A percentile compares a stretch with the other conserved stretches of the same genome.
Conservation (phyloP, 176 grass and related monocot genomes). For the Triticum monococcum region DNA sequence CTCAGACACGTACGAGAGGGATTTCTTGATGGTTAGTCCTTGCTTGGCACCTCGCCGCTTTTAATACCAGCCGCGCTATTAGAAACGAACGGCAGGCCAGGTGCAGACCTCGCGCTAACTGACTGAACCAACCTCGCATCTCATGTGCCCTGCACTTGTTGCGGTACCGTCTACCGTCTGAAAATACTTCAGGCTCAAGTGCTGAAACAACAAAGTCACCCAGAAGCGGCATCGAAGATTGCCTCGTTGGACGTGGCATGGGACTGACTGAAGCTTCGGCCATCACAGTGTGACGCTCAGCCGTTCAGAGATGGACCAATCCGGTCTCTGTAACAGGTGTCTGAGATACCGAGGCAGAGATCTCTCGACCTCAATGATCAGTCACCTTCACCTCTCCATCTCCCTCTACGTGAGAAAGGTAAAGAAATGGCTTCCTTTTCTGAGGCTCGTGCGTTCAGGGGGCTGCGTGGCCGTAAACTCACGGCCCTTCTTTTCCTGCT, state of each 20-base stretch:
- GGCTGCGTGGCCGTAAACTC: background rate
- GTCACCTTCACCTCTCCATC: background rate
- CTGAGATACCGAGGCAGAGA: background rate
- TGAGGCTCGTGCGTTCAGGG: background rate
- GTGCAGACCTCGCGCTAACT: background rate
- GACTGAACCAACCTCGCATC: background rate
- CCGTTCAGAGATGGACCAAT: background rate
- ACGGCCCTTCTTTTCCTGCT: background rate
- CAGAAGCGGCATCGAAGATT: background rate
- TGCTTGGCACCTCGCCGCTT: background rate
- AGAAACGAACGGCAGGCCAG: background rate
- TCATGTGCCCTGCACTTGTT: background rate
- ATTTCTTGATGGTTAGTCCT: background rate
- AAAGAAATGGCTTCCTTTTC: background rate
- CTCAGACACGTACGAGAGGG: background rate
- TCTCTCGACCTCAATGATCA: background rate
- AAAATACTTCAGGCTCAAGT: background rate
- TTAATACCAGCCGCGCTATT: background rate
- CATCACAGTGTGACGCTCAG: background rate
- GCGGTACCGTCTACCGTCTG: background rate
- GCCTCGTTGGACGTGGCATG: background rate
- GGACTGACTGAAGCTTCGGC: background rate
- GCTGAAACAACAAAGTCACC: background rate
- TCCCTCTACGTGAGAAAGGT: background rate
- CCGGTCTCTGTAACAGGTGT: background rate